Conservation (phyloP, 2,329 filamentous ascomycete genomes). For the Colletotrichum karsti region DNA sequence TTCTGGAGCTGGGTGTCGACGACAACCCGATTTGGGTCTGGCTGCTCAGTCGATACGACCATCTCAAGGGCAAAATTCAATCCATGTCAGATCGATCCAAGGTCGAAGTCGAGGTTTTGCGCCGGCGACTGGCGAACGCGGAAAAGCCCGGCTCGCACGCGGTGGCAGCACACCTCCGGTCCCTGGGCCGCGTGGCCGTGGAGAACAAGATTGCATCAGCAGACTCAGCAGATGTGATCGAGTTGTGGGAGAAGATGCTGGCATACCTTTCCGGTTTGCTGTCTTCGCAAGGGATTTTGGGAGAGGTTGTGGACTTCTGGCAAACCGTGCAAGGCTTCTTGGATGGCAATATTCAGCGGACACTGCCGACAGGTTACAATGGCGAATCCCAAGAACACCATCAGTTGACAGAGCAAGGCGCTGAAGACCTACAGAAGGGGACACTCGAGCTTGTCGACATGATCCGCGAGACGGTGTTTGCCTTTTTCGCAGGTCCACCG, state of each 20-base stretch:
- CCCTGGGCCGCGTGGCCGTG: conserved; percentile 73
- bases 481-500: conserved; percentile 88
- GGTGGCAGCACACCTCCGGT: conserved; percentile 79
- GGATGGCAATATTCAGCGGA: conserved; percentile 82
- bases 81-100: conserved; percentile 84
- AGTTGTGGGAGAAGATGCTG: conserved; percentile 92
- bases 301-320: conserved; percentile 94
- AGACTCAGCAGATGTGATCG: conserved; percentile 83
- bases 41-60: conserved; percentile 89
- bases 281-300: conserved; percentile 81
- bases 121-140: conserved; percentile 78
- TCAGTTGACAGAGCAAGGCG: conserved; percentile 75
- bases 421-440: conserved; percentile 78
- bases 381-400: conserved; percentile 85
- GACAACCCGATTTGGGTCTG: conserved; percentile 98
- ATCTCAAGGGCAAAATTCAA: conserved; percentile 86
- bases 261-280: conserved; percentile 78
- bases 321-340: conserved; percentile 91
- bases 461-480: conserved; percentile 80
- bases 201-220: conserved; percentile 69
- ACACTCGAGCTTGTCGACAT: conserved; percentile 84
- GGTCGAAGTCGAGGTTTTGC: conserved; percentile 90
- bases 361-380: conserved; percentile 82
- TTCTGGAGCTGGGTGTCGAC: conserved; percentile 93
- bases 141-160: conserved; percentile 76